Evolutionary conservation across 768 basidiomycete genomes (phyloP), one percentile per base, ranked within the genome.

Genomic region (Mycena indigotica): DNA sequence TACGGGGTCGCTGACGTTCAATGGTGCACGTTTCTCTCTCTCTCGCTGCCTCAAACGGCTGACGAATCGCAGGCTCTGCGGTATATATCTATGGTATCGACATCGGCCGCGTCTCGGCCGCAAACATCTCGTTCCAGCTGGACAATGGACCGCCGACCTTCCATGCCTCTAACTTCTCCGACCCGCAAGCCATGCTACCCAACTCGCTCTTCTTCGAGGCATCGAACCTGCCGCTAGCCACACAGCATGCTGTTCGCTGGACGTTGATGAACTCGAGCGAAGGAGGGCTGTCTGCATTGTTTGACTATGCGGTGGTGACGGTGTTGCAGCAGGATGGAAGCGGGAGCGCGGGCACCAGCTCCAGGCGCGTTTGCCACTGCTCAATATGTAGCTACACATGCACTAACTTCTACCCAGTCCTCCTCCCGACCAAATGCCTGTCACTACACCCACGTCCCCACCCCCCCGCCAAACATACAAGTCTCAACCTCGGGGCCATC

Each of bases 41-140:
- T 48, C 24, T 28, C 13, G 24, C 24, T 13, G 12, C 15, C 41
- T 44, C 46, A 10, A 26, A 28, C n/a, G n/a, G n/a, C 46, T 48
- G 21, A 48, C 12, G 10, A 48, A 4, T 26, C 28, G 25, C 46
- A 26, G 46, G 15, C 25, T 48, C 46, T 26, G 46, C 46, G 12
- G 23, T 48, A 21, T 48, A 48, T n/a, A 48, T 48, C 46, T 48
- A 48, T 26, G 46, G 46, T n/a, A 48, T 48, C 46, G 46, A 48
- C 25, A 24, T 48, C 12, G 46, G 46, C 46, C 46, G 19, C 13
- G 12, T n/a, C 35, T 10, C 12, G 12, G 5, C 46, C 25, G 46
- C 46, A 4, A 48, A 48, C 46, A 48, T 48, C 5, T 48, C 46
- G 6, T 48, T 48, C 46, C 5, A 4, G 6, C 23, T 48, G 24